phyloP scores from a whole-genome alignment of 257 asterid genomes.

The Linderniella brevidens region DNA sequence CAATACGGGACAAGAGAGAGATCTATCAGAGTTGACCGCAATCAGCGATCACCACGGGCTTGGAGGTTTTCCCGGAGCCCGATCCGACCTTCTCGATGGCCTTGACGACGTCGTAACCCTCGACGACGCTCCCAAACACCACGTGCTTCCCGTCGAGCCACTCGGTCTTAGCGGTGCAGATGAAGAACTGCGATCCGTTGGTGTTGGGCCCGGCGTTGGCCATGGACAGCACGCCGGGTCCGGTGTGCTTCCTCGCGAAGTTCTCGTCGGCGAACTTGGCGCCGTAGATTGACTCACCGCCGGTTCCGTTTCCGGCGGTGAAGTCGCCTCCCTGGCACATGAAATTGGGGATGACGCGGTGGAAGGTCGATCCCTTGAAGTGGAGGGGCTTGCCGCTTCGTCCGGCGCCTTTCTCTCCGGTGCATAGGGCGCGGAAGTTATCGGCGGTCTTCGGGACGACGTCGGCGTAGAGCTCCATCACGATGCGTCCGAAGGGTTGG shows the following conservation, averaged over 20 bases:
- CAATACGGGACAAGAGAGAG: constrained; percentile 16
- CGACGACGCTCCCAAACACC: constrained; percentile 56
- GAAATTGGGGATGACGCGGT: constrained; percentile 62
- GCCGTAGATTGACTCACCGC: constrained; percentile 65
- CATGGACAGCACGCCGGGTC: constrained; percentile 47
- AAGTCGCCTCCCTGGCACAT: constrained; percentile 79
- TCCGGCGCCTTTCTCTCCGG: constrained; percentile 53
- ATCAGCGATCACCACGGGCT: constrained; percentile 43
- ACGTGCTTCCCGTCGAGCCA: constrained; percentile 73
- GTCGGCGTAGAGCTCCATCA: constrained; percentile 48
- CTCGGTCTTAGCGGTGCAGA: constrained; percentile 51
- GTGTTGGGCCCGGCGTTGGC: constrained; percentile 69
- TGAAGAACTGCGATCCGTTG: constrained; percentile 55
- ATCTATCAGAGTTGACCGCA: constrained; percentile 46
- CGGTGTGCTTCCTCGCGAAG: constrained; percentile 58
- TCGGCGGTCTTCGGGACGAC: constrained; percentile 44
- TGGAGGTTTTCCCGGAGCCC: constrained; percentile 30
- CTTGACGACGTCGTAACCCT: constrained; percentile 38
- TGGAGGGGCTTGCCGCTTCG: constrained; percentile 55
- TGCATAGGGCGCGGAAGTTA: constrained; percentile 57
- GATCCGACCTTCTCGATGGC: constrained; percentile 62
- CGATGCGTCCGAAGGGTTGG: constrained; percentile 33
- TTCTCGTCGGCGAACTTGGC: constrained; percentile 48
- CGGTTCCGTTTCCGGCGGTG: constrained; percentile 65
- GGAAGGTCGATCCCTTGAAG: constrained; percentile 55